These are phyloP conservation scores for Picea abies DNA, from an alignment of 83 land plant genomes.

Conservation along the genomic window DNA sequence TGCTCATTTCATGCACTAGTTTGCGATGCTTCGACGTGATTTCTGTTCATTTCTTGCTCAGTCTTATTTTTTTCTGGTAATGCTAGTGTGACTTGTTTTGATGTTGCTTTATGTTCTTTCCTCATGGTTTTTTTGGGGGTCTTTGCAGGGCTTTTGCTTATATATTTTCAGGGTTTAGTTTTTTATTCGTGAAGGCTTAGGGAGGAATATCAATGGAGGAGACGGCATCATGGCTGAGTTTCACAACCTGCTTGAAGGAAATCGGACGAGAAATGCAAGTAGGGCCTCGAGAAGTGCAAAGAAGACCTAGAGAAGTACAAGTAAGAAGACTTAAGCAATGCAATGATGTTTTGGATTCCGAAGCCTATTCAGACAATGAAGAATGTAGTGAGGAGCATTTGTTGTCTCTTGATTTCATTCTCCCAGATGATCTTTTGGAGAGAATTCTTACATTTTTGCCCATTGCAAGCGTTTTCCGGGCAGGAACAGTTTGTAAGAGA, in stretches of 20 bases:
- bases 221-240: constrained; percentile 11
- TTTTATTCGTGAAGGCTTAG: too few relatives aligned
- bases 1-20: too few relatives aligned
- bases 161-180: too few relatives aligned
- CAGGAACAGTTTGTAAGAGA: constrained; percentile 74
- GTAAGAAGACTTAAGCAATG: background rate
- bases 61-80: too few relatives aligned
- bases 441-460: constrained; percentile 67
- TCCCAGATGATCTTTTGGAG: constrained; percentile 84
- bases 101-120: too few relatives aligned
- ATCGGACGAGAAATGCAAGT: constrained; percentile 12
- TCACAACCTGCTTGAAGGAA: constrained; percentile 17
- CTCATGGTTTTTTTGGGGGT: too few relatives aligned
- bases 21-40: too few relatives aligned
- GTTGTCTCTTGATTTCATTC: constrained; percentile 43
- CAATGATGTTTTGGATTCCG: background rate
- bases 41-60: too few relatives aligned
- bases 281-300: background rate
- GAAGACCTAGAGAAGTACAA: background rate
- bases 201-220: background rate
- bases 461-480: constrained; percentile 64
- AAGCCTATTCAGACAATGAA: constrained; percentile 16
- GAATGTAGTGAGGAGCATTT: constrained; percentile 17
- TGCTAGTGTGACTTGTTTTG: too few relatives aligned
- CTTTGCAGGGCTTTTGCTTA: too few relatives aligned